Percentiles rank a stretch among this genome's conserved stretches.
Evolutionary conservation across 2,329 filamentous ascomycete species (phyloP).

Genomic region (Epichloe coenophiala): DNA sequence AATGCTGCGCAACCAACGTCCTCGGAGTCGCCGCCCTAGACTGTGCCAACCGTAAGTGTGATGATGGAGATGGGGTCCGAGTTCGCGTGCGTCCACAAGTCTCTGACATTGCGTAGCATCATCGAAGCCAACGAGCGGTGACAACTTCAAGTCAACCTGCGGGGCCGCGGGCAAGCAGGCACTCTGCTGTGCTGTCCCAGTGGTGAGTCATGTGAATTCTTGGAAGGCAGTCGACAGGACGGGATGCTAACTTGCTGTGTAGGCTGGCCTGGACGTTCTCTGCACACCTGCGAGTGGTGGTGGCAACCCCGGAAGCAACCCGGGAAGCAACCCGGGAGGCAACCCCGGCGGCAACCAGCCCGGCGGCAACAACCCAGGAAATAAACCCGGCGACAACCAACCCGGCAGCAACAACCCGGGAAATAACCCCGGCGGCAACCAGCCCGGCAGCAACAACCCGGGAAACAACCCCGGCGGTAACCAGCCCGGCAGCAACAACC

Average conservation of each 20-base stretch:
- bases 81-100: not conserved
- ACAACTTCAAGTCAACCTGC: slow-evolving; percentile 4
- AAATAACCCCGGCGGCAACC: not conserved
- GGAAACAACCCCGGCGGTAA: not conserved
- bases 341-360: not conserved
- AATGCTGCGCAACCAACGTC: slow-evolving; percentile 36
- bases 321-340: not conserved
- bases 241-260: not conserved
- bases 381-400: not conserved
- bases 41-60: slow-evolving; percentile 18
- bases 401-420: not conserved
- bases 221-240: too few relatives aligned
- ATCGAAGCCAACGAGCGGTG: not conserved
- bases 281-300: not conserved
- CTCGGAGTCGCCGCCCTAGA: slow-evolving; percentile 32
- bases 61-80: not conserved
- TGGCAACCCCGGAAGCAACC: not conserved
- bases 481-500: not conserved
- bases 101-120: not conserved
- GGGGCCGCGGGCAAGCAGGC: not conserved
- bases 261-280: slow-evolving; percentile 2
- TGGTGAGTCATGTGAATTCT: not conserved
- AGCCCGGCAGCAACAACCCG: not conserved
- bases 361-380: not conserved
- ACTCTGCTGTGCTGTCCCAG: slow-evolving; percentile 6